These are phyloP conservation scores for Cyclotella kingstonii DNA, from an alignment of 108 stramenopile genomes.

Conservation along the genomic window DNA sequence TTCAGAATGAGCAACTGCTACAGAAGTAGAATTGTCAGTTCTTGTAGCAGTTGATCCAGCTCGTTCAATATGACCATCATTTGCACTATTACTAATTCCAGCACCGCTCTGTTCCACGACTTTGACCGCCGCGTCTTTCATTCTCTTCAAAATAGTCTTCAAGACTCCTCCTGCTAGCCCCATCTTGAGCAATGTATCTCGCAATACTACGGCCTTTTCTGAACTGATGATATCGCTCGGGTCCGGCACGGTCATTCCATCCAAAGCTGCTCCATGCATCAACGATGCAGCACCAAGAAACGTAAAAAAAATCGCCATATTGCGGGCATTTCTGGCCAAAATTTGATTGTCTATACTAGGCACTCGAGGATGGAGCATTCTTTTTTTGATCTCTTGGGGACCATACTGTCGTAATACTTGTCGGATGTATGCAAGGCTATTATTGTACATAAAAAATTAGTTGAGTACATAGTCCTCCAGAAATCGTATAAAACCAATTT, in stretches of 20 bases:
- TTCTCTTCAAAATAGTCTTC: conserved; percentile 40
- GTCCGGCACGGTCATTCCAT: conserved; percentile 20
- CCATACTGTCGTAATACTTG: conserved; percentile 40
- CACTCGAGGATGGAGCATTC: conserved; percentile 7
- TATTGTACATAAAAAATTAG: neutral
- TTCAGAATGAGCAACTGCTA: neutral
- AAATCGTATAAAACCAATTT: neutral
- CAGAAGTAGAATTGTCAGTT: neutral
- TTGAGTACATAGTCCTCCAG: neutral
- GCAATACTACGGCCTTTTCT: conserved; percentile 45
- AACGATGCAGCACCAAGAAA: conserved; percentile 53
- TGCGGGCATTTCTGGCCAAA: conserved; percentile 17
- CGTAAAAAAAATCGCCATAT: conserved; percentile 56
- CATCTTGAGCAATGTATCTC: conserved; percentile 56
- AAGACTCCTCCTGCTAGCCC: conserved; percentile 62
- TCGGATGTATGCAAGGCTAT: conserved; percentile 52
- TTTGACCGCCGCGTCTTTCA: conserved; percentile 18
- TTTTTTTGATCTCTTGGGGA: conserved; percentile 12
- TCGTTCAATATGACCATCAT: neutral
- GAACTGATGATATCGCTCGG: conserved; percentile 29
- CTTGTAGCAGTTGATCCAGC: neutral
- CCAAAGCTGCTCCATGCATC: conserved; percentile 11
- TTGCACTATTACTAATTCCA: neutral
- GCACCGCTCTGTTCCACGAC: neutral
- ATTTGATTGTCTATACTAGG: conserved; percentile 6